These are phyloP conservation scores for Hamamelis virginiana DNA, from an alignment of 164 flowering plant genomes.

Conservation along the genomic window DNA sequence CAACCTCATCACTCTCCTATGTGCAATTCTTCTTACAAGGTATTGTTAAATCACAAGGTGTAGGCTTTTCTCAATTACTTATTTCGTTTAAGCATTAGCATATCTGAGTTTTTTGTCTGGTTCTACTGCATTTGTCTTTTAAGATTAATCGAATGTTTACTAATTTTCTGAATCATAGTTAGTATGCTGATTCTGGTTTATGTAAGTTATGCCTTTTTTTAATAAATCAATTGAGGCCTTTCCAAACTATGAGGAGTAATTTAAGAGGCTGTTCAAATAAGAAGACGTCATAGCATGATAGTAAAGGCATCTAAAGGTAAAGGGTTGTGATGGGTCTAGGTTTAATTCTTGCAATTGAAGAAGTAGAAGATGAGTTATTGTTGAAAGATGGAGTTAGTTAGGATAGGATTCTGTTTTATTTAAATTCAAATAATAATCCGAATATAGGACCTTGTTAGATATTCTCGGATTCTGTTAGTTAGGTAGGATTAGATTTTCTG, in stretches of 20 bases:
- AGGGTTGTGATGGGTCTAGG: not conserved
- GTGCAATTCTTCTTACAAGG: slow-evolving; percentile 95
- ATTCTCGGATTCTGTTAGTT: too few relatives aligned
- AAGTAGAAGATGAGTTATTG: not conserved
- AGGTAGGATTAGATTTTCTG: too few relatives aligned
- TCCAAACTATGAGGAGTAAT: too few relatives aligned
- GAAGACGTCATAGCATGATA: too few relatives aligned
- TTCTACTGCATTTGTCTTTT: not conserved
- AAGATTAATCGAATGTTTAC: not conserved
- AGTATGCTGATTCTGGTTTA: not conserved
- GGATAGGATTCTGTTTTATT: too few relatives aligned
- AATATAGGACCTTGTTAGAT: too few relatives aligned
- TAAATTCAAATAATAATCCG: too few relatives aligned
- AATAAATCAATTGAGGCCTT: not conserved
- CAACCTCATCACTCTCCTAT: slow-evolving; percentile 82
- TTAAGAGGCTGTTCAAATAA: too few relatives aligned
- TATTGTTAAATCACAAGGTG: slow-evolving; percentile 23
- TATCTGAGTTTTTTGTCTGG: not conserved
- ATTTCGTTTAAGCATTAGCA: not conserved
- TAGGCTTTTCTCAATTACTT: slow-evolving; percentile 1
- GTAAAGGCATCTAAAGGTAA: not conserved
- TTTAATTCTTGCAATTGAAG: not conserved
- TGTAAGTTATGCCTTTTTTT: not conserved
- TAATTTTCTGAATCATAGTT: not conserved
- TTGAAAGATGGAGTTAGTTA: too few relatives aligned